Base-by-base conservation (phyloP, 805 yeast species). In the Pichia membranifaciens region DNA sequence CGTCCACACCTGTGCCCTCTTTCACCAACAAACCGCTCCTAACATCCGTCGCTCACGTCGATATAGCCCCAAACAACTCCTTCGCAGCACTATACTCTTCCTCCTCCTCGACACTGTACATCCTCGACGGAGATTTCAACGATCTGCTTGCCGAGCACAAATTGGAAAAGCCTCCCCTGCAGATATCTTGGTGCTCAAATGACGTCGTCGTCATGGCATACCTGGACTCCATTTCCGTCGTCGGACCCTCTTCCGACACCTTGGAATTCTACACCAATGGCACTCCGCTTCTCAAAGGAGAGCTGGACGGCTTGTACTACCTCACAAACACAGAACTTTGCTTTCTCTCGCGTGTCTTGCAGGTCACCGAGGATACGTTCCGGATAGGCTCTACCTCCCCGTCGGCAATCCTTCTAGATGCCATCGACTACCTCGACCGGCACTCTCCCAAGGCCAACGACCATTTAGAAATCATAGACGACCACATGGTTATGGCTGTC, bases 351-450 rank as follows among this genome's bases (percentile, higher is more conserved):
- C 74, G 82, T 51, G 95, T 93, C 0, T 72, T 78, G 0, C 67
- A 68, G 2, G 62, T 69, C 0, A 77, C 85, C 0, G 72, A 75
- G 3, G 79, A 81, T 34, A 73, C 87, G 6, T 88, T 88, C 63
- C 78, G 77, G 57, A 78, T 90, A 41, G 99, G 98, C 0, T 87
- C 96, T 0, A 75, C 87, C 0, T 75, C 86, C 31, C 85, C 96
- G 1, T 75, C 93, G 29, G 87, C 96, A 2, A 83, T 91, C 21
- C 67, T 93, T 31, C 66, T 87, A 8, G 96, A 90, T 64, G 84
- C 96, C 8, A 73, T 81, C 34, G 83, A 81, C 36, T 74, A 84
- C 49, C 67, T 88, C 8, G 76, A 79, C 13, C 67, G 68, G 35
- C 82, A 83, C 54, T 78, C 93, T 0, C 87, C 96, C 0, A 82